Conservation (phyloP, 2,329 filamentous ascomycete species). For the Malbranchea cinnamomea region DNA sequence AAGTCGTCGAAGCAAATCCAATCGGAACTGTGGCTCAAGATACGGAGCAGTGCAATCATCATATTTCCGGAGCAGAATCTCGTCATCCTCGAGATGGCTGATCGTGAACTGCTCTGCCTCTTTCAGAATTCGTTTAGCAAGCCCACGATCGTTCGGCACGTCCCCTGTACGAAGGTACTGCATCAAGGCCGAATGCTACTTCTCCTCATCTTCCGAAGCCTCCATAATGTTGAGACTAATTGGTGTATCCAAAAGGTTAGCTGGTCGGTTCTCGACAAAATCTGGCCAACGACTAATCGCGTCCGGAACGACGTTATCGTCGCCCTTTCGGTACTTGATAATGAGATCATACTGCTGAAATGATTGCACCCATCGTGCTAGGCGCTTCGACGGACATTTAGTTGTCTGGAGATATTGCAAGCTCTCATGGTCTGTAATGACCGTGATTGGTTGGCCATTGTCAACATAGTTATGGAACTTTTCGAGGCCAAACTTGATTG, state of each 20-base stretch:
- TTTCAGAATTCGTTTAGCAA: too few species aligned
- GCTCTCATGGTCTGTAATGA: slow-evolving; percentile 4
- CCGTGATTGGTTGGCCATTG: slow-evolving; percentile 2
- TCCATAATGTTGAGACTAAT: not conserved
- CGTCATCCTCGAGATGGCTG: not conserved
- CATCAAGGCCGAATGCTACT: slow-evolving; percentile 2
- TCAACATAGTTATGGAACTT: slow-evolving; percentile 4
- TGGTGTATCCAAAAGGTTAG: not conserved
- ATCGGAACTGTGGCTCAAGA: not conserved
- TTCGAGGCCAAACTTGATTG: slow-evolving; percentile 3
- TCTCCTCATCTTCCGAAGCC: too few species aligned
- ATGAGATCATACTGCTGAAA: too few species aligned
- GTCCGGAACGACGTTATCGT: not conserved
- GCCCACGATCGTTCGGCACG: not conserved
- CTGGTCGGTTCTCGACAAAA: not conserved
- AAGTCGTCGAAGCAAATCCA: not conserved
- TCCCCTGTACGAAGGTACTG: not conserved
- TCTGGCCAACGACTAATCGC: not conserved
- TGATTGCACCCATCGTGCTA: not conserved
- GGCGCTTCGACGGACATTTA: not conserved
- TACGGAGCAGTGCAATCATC: not conserved
- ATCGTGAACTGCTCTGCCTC: not conserved
- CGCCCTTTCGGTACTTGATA: not conserved
- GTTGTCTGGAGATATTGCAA: slow-evolving; percentile 3
- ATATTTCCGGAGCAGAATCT: not conserved